phyloP scores from a whole-genome alignment of 2,329 filamentous ascomycete genomes.

The Zarea fungicola region DNA sequence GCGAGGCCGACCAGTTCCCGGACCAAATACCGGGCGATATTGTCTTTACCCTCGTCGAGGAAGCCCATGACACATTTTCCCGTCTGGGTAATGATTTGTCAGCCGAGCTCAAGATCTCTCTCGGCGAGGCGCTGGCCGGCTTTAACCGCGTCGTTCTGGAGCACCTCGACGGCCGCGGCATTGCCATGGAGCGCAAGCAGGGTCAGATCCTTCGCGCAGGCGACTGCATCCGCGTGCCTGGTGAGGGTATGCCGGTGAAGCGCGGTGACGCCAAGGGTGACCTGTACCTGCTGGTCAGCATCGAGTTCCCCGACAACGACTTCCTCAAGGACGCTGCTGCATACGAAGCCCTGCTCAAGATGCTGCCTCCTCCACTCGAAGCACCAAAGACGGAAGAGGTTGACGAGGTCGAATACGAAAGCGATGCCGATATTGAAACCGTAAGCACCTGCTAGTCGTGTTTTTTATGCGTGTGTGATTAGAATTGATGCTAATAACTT shows the following conservation, averaged over 20 bases:
- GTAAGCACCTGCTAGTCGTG: no score
- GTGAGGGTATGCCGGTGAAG: slow-evolving; percentile 94
- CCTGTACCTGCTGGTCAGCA: slow-evolving; percentile 77
- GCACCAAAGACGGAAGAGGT: slow-evolving; percentile 66
- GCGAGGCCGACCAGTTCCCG: slow-evolving; percentile 89
- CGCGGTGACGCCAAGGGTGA: slow-evolving; percentile 79
- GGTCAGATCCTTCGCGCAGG: slow-evolving; percentile 79
- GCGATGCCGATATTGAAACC: slow-evolving; percentile 77
- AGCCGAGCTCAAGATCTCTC: slow-evolving; percentile 72
- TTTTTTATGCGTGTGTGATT: no score
- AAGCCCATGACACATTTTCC: slow-evolving; percentile 74
- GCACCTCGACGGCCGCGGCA: slow-evolving; percentile 89
- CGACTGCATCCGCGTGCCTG: slow-evolving; percentile 77
- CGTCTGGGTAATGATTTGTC: slow-evolving; percentile 80
- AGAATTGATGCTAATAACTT: background rate
- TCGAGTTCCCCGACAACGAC: slow-evolving; percentile 82
- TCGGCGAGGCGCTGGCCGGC: slow-evolving; percentile 79
- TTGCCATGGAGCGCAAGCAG: slow-evolving; percentile 71
- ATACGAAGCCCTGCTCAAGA: slow-evolving; percentile 64
- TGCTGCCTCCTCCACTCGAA: slow-evolving; percentile 62
- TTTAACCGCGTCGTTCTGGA: slow-evolving; percentile 88
- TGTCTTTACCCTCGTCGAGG: slow-evolving; percentile 80
- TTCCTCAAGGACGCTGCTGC: slow-evolving; percentile 72
- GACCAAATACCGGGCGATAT: slow-evolving; percentile 90
- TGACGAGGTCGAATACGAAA: slow-evolving; percentile 84